A percentile compares a stretch with the other conserved stretches of the same genome.
These are phyloP conservation scores for Sarocladium strictum DNA, from an alignment of 2,329 filamentous ascomycete genomes.

Conservation along the genomic window DNA sequence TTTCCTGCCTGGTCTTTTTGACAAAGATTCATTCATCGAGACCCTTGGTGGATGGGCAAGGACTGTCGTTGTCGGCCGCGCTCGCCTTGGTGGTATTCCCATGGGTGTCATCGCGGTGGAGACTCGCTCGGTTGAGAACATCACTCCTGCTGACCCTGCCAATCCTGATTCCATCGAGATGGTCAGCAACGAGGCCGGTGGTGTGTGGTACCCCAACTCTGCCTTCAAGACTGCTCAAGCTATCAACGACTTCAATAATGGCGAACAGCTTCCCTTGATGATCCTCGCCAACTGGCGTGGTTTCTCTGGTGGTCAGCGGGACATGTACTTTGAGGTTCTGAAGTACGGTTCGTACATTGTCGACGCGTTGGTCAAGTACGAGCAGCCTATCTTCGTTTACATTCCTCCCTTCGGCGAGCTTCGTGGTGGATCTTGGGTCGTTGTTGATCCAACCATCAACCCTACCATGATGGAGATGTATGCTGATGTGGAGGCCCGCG, in stretches of 20 bases:
- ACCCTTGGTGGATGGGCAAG: conserved; percentile 94
- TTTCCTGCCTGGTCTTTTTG: conserved; percentile 88
- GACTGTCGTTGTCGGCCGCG: conserved; percentile 93
- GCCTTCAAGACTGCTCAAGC: conserved; percentile 99
- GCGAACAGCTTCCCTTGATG: conserved; percentile 96
- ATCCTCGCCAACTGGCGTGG: conserved; percentile 99
- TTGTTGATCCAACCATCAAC: conserved; percentile 98
- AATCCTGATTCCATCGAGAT: conserved; percentile 98
- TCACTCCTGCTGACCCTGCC: conserved; percentile 91
- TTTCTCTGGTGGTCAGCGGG: conserved; percentile 98
- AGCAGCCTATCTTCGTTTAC: conserved; percentile 98
- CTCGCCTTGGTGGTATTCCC: conserved; percentile 92
- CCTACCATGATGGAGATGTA: conserved; percentile 98
- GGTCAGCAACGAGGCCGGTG: conserved; percentile 88
- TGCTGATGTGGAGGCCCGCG: conserved; percentile 87
- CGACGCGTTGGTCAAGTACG: conserved; percentile 94
- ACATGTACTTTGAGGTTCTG: conserved; percentile 99
- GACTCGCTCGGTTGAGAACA: conserved; percentile 92
- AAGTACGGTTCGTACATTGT: conserved; percentile 99
- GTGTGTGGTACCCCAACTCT: conserved; percentile 99
- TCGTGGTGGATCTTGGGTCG: conserved; percentile 98
- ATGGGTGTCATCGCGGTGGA: conserved; percentile 98
- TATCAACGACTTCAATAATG: conserved; percentile 98
- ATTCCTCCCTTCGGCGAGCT: conserved; percentile 96
- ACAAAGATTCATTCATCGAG: conserved; percentile 95